Evolutionary conservation across 1,284 basidiomycete genomes (phyloP).

Genomic region (Tilletia indica): DNA sequence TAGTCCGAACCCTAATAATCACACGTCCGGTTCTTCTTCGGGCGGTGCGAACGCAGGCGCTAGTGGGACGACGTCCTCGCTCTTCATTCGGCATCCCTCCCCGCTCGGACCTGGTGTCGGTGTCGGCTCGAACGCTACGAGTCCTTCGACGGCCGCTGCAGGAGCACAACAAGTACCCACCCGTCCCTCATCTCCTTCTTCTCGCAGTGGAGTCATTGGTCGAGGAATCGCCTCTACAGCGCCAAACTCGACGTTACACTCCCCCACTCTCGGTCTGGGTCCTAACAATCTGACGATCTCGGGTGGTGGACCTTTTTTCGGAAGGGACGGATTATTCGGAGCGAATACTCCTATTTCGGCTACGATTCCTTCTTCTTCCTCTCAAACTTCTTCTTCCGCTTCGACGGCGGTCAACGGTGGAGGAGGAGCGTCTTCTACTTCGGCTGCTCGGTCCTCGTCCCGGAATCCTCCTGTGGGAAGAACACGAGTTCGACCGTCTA

Average conservation of each 20-base stretch:
- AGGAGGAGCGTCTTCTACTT: too few relatives aligned
- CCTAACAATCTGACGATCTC: background rate
- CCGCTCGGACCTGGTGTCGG: constrained; percentile 1
- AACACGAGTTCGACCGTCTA: background rate
- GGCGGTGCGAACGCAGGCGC: too few relatives aligned
- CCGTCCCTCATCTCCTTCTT: background rate
- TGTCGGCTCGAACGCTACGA: background rate
- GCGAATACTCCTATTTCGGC: background rate
- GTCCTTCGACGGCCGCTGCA: background rate
- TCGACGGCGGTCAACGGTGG: background rate
- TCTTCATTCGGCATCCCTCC: constrained; percentile 7
- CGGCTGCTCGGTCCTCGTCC: too few relatives aligned
- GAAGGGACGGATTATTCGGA: constrained; percentile 8
- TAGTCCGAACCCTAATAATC: background rate
- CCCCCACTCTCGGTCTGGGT: background rate
- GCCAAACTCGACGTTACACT: background rate
- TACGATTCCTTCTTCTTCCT: too few relatives aligned
- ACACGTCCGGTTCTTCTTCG: too few relatives aligned
- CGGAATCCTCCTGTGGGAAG: background rate
- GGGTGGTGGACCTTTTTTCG: background rate
- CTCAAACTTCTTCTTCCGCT: background rate
- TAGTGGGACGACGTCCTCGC: too few relatives aligned
- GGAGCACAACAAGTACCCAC: background rate
- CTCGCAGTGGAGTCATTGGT: background rate
- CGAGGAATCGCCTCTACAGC: constrained; percentile 8